A percentile compares a stretch with the other conserved stretches of the same genome.
Conservation (phyloP, 2,329 filamentous ascomycete genomes). For the Graphiopsis chlorocephala region DNA sequence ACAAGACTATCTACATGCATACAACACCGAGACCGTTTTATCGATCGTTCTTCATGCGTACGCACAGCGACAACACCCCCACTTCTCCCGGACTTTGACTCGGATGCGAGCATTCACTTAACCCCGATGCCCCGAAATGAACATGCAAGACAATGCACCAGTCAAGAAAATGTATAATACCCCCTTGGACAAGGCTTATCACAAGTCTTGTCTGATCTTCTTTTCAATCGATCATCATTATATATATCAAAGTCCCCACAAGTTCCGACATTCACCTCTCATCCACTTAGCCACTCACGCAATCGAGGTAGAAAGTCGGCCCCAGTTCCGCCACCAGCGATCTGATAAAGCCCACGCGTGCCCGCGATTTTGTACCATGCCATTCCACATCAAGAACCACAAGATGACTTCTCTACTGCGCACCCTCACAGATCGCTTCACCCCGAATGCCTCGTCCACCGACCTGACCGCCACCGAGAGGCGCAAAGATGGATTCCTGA, state of each 20-base stretch:
- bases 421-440: slow-evolving; percentile 25
- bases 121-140: slow-evolving; percentile 7
- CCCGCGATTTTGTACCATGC: slow-evolving; percentile 9
- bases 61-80: neutral
- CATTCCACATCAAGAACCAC: slow-evolving; percentile 5
- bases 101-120: neutral
- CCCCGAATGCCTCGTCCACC: slow-evolving; percentile 25
- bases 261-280: neutral
- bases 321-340: slow-evolving; percentile 5
- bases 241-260: neutral
- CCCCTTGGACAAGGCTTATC: neutral
- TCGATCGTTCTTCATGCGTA: neutral
- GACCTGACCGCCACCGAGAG: slow-evolving; percentile 26
- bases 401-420: slow-evolving; percentile 29
- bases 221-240: neutral
- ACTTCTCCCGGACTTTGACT: neutral
- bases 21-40: neutral
- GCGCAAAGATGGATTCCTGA: slow-evolving; percentile 44
- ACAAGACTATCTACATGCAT: no score
- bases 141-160: neutral
- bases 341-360: slow-evolving; percentile 12
- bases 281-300: neutral
- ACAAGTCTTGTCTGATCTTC: neutral
- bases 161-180: neutral
- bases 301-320: slow-evolving; percentile 1